Evolutionary conservation across 805 yeast species (phyloP).

Genomic region (Candida tibetensis): DNA sequence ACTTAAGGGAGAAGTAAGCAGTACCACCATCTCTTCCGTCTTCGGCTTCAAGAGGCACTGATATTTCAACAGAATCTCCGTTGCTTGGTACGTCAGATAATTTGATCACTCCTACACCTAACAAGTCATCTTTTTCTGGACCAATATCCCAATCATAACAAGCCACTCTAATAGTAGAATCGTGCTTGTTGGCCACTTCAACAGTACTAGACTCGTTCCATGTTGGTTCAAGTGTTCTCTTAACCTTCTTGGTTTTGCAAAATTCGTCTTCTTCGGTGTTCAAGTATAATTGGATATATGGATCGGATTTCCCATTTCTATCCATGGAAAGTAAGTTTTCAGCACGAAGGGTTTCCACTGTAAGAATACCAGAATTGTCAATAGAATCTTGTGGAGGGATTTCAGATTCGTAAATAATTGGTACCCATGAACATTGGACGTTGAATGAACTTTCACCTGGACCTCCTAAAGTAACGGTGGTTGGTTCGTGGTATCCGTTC

Average conservation of each 20-base stretch:
- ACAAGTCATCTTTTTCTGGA: conserved; percentile 74
- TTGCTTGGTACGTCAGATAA: conserved; percentile 49
- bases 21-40: conserved; percentile 61
- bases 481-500: conserved; percentile 62
- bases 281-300: conserved; percentile 68
- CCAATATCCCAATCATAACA: conserved; percentile 94
- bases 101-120: conserved; percentile 63
- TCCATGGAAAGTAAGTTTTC: conserved; percentile 79
- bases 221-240: conserved; percentile 85
- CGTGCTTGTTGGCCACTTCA: conserved; percentile 58
- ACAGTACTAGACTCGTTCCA: conserved; percentile 74
- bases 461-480: conserved; percentile 54
- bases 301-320: conserved; percentile 90
- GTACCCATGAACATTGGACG: conserved; percentile 74
- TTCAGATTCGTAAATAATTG: conserved; percentile 51
- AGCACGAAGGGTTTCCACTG: conserved; percentile 61
- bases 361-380: conserved; percentile 69
- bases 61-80: conserved; percentile 43
- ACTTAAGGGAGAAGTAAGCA: conserved; percentile 55
- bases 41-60: conserved; percentile 48
- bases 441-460: conserved; percentile 48
- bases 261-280: conserved; percentile 58
- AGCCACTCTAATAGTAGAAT: conserved; percentile 54
- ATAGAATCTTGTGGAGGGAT: conserved; percentile 75
- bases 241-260: conserved; percentile 73